Percentiles rank a stretch among this genome's conserved stretches.
These are phyloP conservation scores for Fibroporia radiculosa DNA, from an alignment of 768 basidiomycete genomes.

Conservation along the genomic window DNA sequence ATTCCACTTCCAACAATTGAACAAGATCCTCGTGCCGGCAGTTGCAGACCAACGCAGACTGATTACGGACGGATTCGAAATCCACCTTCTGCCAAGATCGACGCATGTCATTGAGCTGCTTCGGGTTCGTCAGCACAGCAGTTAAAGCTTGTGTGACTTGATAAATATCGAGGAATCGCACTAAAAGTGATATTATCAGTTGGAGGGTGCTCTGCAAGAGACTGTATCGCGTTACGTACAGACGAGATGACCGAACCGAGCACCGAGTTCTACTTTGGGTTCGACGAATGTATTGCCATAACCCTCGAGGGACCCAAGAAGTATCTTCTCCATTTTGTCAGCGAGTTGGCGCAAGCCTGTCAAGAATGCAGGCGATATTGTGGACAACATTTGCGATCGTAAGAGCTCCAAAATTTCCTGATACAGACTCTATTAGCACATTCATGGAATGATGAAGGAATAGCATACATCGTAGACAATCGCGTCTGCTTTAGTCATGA, in stretches of 20 bases:
- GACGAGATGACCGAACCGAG: slow-evolving; percentile 86
- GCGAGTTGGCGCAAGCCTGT: slow-evolving; percentile 73
- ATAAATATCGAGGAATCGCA: slow-evolving; percentile 87
- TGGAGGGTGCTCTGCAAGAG: neutral
- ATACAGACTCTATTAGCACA: slow-evolving; percentile 12
- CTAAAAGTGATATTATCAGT: slow-evolving; percentile 34
- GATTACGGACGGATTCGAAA: slow-evolving; percentile 86
- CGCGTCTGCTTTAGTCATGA: slow-evolving; percentile 88
- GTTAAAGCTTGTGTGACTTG: slow-evolving; percentile 86
- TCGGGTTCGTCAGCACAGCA: slow-evolving; percentile 83
- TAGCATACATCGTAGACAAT: slow-evolving; percentile 74
- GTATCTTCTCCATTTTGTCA: slow-evolving; percentile 87
- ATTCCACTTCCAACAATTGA: slow-evolving; percentile 80
- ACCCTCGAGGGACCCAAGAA: slow-evolving; percentile 70
- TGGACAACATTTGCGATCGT: slow-evolving; percentile 76
- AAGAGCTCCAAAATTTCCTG: slow-evolving; percentile 86
- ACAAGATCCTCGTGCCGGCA: slow-evolving; percentile 86
- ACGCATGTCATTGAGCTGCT: slow-evolving; percentile 80
- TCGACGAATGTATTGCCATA: slow-evolving; percentile 88
- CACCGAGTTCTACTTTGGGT: slow-evolving; percentile 85
- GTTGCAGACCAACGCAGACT: slow-evolving; percentile 89
- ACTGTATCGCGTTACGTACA: slow-evolving; percentile 41
- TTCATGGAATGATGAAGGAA: neutral
- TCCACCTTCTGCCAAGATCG: slow-evolving; percentile 84
- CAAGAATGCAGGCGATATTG: slow-evolving; percentile 60